Evolutionary conservation across 306 rosid genomes (phyloP).

Genomic region (Vicia faba): DNA sequence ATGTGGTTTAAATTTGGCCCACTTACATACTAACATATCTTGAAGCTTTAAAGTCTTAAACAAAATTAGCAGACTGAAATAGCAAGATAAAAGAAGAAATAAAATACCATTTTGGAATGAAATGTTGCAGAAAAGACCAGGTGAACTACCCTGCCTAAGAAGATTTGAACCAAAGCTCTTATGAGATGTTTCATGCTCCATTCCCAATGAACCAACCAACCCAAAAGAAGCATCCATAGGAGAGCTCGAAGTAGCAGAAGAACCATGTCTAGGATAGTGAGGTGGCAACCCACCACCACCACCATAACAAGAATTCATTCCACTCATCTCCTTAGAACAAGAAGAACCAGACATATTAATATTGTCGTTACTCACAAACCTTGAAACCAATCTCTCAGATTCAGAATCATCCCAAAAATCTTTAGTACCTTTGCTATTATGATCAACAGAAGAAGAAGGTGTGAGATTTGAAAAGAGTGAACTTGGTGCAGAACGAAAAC

Average conservation of each 20-base stretch:
- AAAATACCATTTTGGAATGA: conserved; percentile 65
- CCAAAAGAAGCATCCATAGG: conserved; percentile 55
- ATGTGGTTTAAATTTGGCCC: too few relatives aligned
- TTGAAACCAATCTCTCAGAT: conserved; percentile 24
- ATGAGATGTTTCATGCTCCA: conserved; percentile 41
- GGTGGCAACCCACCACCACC: conserved; percentile 66
- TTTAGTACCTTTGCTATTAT: neutral
- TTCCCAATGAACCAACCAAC: conserved; percentile 50
- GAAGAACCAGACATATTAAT: conserved; percentile 35
- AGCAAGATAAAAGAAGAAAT: conserved; percentile 8
- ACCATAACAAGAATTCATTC: conserved; percentile 50
- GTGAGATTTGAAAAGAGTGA: conserved; percentile 53
- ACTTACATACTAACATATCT: too few relatives aligned
- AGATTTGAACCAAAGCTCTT: conserved; percentile 51
- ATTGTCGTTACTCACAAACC: conserved; percentile 39
- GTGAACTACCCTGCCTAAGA: conserved; percentile 79
- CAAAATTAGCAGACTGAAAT: neutral
- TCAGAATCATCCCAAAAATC: conserved; percentile 13
- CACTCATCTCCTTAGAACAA: conserved; percentile 38
- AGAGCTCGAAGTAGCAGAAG: conserved; percentile 42
- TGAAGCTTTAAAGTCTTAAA: too few relatives aligned
- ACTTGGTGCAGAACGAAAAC: conserved; percentile 86
- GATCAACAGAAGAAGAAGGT: neutral
- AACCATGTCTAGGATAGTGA: conserved; percentile 73
- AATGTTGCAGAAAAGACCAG: conserved; percentile 74